Base-by-base conservation (phyloP, 2,329 filamentous ascomycete species). In the Fusarium compactum region DNA sequence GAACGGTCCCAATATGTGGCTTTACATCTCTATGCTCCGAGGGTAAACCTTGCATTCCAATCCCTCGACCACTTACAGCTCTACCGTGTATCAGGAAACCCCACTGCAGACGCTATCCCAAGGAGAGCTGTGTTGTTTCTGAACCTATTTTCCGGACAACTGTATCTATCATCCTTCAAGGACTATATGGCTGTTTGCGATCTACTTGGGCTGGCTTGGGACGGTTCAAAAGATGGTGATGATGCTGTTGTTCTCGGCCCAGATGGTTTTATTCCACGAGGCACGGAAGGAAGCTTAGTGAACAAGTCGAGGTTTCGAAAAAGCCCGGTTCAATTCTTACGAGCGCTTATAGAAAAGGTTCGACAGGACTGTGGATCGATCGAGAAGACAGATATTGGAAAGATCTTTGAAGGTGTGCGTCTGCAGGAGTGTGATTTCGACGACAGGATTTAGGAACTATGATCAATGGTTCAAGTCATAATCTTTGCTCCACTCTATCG, bases 81-180 rank as follows among this genome's bases (percentile, higher is more conserved):
- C 0, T 77, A 74, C 53, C 55, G 46, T 0, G n/a, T 77, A 1
- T 67, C 74, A 1, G 29, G 45, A 14, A 43, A 40, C 3, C 3
- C 24, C 4, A 10, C 2, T 4, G 5, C 11, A 0, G 34, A 57
- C 3, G 16, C 12, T 0, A 16, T 51, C 65, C 78, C 6, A 69
- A 79, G 8, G 43, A 58, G 41, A 74, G 79, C 86, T 0, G 76
- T 79, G 0, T 78, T 82, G 1, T 82, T 87, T 59, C 82, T 93
- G 0, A 90, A 91, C 45, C 78, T 93, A 0, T 93, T 94, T 58
- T 82, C 91, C 0, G 91, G 91, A 0, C 89, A 91, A 58, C 81
- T 93, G 0, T 93, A 93, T 69, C 80, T 93, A 12, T 76, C 75
- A 0, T 84, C 81, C 0, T 86, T 83, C 45, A 62, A 79, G 0